Percentiles rank a stretch among this genome's conserved stretches.
These are phyloP conservation scores for Blumeria hordei DNA, from an alignment of 2,329 filamentous ascomycete genomes.

Conservation along the genomic window DNA sequence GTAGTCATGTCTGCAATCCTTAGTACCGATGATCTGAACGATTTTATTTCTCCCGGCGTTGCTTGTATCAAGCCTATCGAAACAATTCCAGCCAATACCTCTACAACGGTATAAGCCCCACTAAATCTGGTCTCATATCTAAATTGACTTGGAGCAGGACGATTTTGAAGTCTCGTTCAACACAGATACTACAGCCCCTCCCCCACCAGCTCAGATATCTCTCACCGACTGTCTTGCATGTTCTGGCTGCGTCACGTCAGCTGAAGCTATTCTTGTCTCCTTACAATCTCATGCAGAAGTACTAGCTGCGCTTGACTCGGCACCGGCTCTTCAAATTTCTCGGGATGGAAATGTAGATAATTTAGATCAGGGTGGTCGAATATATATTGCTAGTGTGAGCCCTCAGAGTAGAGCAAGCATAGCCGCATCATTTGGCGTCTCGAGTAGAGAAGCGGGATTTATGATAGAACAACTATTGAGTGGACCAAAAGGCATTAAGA, in stretches of 20 bases:
- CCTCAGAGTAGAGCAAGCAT: conserved; percentile 78
- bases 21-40: conserved; percentile 88
- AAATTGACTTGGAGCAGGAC: conserved; percentile 5
- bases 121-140: neutral
- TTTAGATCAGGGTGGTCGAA: conserved; percentile 34
- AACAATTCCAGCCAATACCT: conserved; percentile 46
- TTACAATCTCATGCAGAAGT: conserved; percentile 88
- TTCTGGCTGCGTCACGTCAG: conserved; percentile 91
- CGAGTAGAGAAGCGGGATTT: conserved; percentile 46
- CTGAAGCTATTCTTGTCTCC: conserved; percentile 88
- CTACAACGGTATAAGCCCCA: neutral
- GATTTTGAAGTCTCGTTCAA: conserved; percentile 78
- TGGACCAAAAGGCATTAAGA: conserved; percentile 41
- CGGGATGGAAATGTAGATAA: conserved; percentile 20
- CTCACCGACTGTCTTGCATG: conserved; percentile 94
- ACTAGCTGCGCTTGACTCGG: conserved; percentile 52
- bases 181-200: conserved; percentile 25
- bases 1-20: conserved; percentile 76
- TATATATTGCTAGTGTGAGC: conserved; percentile 82
- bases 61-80: conserved; percentile 97
- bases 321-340: conserved; percentile 19
- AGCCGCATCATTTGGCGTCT: conserved; percentile 58
- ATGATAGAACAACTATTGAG: conserved; percentile 66
- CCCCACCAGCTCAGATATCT: conserved; percentile 66
- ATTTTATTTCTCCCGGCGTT: conserved; percentile 94